phyloP scores from a whole-genome alignment of 176 grass and related monocot genomes.

The Oryza officinalis region DNA sequence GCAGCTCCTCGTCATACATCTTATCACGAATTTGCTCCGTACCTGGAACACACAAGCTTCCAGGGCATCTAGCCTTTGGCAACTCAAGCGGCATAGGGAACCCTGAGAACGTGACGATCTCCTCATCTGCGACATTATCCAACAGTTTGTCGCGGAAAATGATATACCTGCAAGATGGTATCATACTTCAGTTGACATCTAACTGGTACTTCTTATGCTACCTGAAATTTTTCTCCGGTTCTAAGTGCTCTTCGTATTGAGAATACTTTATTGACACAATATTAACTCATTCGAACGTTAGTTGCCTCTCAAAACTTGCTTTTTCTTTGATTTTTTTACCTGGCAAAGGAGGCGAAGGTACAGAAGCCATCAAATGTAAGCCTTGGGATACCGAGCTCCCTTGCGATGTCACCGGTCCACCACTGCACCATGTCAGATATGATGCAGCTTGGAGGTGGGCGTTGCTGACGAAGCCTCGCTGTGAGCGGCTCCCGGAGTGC shows the following conservation, averaged over 20 bases:
- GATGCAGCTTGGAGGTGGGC: constrained; percentile 55
- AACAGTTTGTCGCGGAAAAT: constrained; percentile 32
- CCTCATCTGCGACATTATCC: constrained; percentile 39
- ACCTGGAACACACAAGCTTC: neutral
- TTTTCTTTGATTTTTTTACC: constrained; percentile 14
- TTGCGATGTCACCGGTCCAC: constrained; percentile 60
- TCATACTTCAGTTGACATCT: neutral
- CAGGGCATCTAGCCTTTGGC: constrained; percentile 38
- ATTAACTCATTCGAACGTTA: neutral
- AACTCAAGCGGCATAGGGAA: constrained; percentile 54
- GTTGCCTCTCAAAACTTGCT: neutral
- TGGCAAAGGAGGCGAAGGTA: constrained; percentile 49
- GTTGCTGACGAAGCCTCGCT: constrained; percentile 37
- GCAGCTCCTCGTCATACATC: constrained; percentile 32
- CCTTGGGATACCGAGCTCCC: constrained; percentile 59
- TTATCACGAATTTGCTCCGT: constrained; percentile 36
- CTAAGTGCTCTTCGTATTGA: neutral
- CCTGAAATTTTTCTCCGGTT: neutral
- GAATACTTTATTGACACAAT: neutral
- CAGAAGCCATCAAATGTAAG: constrained; percentile 53
- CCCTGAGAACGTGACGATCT: constrained; percentile 44
- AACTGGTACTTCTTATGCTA: neutral
- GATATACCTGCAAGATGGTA: constrained; percentile 38
- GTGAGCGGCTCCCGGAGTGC: constrained; percentile 49
- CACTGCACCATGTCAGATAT: constrained; percentile 51